Conservation (phyloP, 2,329 filamentous ascomycete species). For the Epichloe aotearoae region DNA sequence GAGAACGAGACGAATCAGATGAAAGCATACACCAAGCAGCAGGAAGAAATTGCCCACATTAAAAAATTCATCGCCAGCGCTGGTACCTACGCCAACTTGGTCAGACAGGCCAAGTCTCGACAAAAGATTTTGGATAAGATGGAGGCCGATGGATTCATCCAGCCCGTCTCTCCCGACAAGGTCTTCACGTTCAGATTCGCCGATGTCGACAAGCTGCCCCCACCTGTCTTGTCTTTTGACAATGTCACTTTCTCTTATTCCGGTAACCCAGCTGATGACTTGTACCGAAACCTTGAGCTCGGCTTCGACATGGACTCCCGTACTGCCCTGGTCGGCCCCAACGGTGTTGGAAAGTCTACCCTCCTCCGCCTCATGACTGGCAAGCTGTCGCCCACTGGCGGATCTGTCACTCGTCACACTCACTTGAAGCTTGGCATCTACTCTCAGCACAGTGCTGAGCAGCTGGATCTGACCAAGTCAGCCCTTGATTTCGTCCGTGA, state of each 20-base stretch:
- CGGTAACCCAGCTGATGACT: constrained; percentile 73
- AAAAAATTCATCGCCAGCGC: constrained; percentile 99
- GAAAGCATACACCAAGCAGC: constrained; percentile 98
- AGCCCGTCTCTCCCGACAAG: constrained; percentile 71
- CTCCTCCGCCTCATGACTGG: constrained; percentile 93
- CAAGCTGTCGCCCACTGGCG: constrained; percentile 73
- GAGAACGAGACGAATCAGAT: constrained; percentile 97
- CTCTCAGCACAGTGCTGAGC: constrained; percentile 96
- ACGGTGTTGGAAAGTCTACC: constrained; percentile 98
- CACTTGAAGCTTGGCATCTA: constrained; percentile 98
- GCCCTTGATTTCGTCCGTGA: constrained; percentile 95
- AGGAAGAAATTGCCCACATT: constrained; percentile 98
- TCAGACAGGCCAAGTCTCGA: constrained; percentile 94
- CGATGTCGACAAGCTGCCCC: constrained; percentile 97
- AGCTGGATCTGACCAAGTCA: constrained; percentile 96
- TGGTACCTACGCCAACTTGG: constrained; percentile 98
- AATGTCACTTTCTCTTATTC: constrained; percentile 98
- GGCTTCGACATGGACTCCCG: constrained; percentile 99
- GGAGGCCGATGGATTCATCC: constrained; percentile 98
- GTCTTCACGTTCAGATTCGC: constrained; percentile 98
- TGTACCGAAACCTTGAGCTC: constrained; percentile 93
- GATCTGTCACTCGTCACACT: constrained; percentile 79
- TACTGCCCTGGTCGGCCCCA: constrained; percentile 91
- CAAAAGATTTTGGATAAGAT: constrained; percentile 99
- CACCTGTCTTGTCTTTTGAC: constrained; percentile 91